Evolutionary conservation across 768 basidiomycete species (phyloP).

Genomic region (Agaricus sinodeliciosus): DNA sequence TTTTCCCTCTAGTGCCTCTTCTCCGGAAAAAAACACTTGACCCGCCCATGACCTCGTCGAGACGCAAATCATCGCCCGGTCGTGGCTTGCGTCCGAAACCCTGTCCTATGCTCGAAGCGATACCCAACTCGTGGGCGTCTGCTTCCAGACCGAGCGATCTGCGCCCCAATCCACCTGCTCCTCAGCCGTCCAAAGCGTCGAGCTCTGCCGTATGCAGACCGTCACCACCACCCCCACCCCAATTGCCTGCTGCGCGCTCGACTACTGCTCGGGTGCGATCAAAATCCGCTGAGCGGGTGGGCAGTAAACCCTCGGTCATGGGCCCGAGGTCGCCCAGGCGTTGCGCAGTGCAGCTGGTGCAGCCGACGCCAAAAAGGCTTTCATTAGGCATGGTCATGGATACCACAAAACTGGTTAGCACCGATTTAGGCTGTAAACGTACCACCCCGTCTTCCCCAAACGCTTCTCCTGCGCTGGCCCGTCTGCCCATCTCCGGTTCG

Average conservation of each 20-base stretch:
- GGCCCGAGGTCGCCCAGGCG: conserved; percentile 2
- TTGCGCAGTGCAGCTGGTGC: neutral
- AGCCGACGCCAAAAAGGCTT: conserved; percentile 4
- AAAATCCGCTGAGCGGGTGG: neutral
- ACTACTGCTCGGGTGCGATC: neutral
- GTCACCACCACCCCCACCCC: neutral
- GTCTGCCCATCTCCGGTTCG: conserved; percentile 3
- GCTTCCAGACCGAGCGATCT: conserved; percentile 9
- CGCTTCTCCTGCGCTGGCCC: neutral
- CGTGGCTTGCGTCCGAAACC: neutral
- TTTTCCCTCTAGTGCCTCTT: neutral
- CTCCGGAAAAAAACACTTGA: neutral
- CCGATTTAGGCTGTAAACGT: neutral
- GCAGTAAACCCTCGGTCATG: neutral
- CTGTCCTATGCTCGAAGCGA: conserved; percentile 2
- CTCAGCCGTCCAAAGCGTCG: neutral
- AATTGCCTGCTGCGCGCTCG: neutral
- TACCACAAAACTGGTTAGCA: conserved; percentile 7
- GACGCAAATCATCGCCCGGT: neutral
- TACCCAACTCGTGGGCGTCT: conserved; percentile 9
- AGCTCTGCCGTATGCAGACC: neutral
- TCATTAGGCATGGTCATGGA: conserved; percentile 9
- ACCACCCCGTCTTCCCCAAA: conserved; percentile 3
- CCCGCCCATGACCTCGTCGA: neutral
- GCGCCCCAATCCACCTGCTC: neutral